Conservation (phyloP, 192 early-diverging fungal species). For the Linnemannia hyalina region DNA sequence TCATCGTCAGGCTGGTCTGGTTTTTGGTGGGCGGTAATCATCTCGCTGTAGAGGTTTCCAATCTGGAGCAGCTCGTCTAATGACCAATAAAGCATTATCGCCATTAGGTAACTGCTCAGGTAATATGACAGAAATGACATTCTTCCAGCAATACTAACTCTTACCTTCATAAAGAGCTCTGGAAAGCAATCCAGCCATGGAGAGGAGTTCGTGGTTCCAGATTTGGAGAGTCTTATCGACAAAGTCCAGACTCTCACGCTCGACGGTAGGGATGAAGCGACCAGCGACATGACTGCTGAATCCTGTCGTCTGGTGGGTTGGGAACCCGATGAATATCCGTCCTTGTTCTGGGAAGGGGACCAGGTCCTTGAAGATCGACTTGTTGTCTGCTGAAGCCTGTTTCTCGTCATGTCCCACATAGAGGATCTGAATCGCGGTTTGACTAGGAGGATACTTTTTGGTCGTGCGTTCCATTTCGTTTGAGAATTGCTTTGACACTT, state of each 20-base stretch:
- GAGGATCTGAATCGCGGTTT: constrained; percentile 77
- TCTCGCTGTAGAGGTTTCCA: constrained; percentile 62
- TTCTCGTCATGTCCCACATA: constrained; percentile 84
- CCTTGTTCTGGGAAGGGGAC: constrained; percentile 85
- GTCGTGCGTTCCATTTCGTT: constrained; percentile 89
- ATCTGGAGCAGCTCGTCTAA: constrained; percentile 77
- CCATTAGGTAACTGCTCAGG: background rate
- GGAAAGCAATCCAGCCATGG: constrained; percentile 77
- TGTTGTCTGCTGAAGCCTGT: constrained; percentile 72
- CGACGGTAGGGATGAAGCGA: constrained; percentile 92
- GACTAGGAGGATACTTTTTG: constrained; percentile 85
- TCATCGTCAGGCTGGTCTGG: constrained; percentile 59
- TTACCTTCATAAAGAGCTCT: constrained; percentile 77
- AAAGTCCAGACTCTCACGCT: constrained; percentile 92
- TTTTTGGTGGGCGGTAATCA: constrained; percentile 54
- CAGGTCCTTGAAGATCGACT: constrained; percentile 78
- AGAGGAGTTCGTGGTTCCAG: constrained; percentile 89
- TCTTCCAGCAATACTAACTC: background rate
- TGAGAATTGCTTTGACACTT: constrained; percentile 63
- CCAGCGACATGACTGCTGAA: constrained; percentile 83
- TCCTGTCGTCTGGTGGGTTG: constrained; percentile 93
- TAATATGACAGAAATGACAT: background rate
- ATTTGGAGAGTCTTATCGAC: constrained; percentile 81
- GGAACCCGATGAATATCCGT: constrained; percentile 90
- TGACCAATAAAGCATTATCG: too few species aligned